These are phyloP conservation scores for Psidium guajava DNA, from an alignment of 345 rosid species.

Conservation along the genomic window DNA sequence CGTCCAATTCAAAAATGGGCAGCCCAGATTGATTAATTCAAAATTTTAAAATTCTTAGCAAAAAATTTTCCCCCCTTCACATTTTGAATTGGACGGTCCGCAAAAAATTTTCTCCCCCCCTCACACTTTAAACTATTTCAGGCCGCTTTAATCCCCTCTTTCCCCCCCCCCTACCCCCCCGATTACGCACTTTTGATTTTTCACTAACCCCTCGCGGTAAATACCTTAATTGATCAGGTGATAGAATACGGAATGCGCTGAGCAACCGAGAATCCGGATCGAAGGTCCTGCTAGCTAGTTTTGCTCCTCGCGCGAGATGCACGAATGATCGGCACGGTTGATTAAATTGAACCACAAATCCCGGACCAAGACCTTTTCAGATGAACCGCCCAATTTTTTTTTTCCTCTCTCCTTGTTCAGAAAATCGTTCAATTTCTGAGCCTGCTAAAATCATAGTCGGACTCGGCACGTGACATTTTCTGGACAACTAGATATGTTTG, in stretches of 20 bases:
- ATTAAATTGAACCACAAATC: accelerated
- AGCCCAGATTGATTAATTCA: no score
- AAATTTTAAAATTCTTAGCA: no score
- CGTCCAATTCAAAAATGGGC: no score
- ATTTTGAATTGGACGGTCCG: no score
- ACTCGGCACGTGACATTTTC: accelerated
- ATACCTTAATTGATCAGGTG: not conserved
- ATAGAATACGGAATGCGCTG: not conserved
- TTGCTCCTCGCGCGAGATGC: not conserved
- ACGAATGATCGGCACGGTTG: not conserved
- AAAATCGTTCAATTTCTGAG: not conserved
- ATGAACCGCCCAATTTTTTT: not conserved
- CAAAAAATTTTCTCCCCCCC: no score
- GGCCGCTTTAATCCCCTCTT: no score
- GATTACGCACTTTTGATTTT: not conserved
- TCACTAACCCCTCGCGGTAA: not conserved
- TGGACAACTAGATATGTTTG: not conserved
- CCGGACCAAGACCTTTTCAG: accelerated
- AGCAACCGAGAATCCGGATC: not conserved
- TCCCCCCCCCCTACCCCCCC: no score
- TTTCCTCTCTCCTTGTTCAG: not conserved
- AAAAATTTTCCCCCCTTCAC: no score
- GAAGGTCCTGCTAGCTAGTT: not conserved
- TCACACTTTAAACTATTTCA: no score
- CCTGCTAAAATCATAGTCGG: not conserved